Evolutionary conservation across 2,329 filamentous ascomycete species (phyloP).

Genomic region (Tricladium varicosporioides): DNA sequence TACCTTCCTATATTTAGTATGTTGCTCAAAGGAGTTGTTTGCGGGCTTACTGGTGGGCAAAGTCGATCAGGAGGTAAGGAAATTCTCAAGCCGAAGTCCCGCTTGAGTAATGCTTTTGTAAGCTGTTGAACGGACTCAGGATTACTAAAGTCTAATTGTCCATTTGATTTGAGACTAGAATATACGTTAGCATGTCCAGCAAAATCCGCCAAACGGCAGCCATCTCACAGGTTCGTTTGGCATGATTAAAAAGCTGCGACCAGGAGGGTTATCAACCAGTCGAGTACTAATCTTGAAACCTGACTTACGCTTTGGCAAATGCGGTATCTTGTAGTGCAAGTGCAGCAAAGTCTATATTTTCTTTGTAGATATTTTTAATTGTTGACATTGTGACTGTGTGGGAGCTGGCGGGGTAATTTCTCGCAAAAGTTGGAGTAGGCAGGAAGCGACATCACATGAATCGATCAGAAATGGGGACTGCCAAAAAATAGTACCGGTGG

Average conservation of each 20-base stretch:
- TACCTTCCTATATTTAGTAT: slow-evolving; percentile 38
- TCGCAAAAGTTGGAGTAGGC: background rate
- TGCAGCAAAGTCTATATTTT: slow-evolving; percentile 59
- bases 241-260: too few relatives aligned
- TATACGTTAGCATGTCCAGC: slow-evolving; percentile 4
- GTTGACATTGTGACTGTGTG: slow-evolving; percentile 20
- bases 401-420: background rate
- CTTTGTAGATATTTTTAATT: slow-evolving; percentile 48
- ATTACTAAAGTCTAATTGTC: slow-evolving; percentile 76
- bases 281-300: too few relatives aligned
- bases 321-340: slow-evolving; percentile 57
- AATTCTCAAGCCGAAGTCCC: slow-evolving; percentile 71
- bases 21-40: background rate
- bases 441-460: background rate
- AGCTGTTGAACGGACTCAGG: slow-evolving; percentile 75
- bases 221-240: too few relatives aligned
- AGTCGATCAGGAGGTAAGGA: slow-evolving; percentile 74
- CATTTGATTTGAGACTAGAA: slow-evolving; percentile 48
- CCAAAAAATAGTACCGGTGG: too few relatives aligned
- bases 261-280: too few relatives aligned
- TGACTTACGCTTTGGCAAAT: slow-evolving; percentile 54
- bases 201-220: too few relatives aligned
- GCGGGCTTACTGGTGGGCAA: slow-evolving; percentile 71
- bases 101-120: slow-evolving; percentile 72
- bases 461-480: too few relatives aligned